Evolutionary conservation across 2,329 filamentous ascomycete species (phyloP).

Genomic region (Neonectria hederae): DNA sequence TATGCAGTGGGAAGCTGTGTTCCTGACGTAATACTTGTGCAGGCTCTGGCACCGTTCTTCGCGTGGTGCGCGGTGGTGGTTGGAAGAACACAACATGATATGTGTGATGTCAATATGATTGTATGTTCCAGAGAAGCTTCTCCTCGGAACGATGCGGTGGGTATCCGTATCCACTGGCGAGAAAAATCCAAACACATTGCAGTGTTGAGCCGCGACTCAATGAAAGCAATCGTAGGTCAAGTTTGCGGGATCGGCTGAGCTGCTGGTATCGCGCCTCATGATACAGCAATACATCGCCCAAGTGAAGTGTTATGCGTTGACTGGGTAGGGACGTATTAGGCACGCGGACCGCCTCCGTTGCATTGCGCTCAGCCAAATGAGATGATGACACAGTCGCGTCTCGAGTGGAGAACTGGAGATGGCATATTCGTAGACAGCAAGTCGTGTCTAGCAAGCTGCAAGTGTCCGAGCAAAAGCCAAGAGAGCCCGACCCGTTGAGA

Average conservation of each 20-base stretch:
- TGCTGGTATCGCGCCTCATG: neutral
- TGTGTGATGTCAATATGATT: slow-evolving; percentile 10
- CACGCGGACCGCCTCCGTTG: slow-evolving; percentile 20
- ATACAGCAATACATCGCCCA: neutral
- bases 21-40: slow-evolving; percentile 29
- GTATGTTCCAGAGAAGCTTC: slow-evolving; percentile 8
- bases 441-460: slow-evolving; percentile 10
- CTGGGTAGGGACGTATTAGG: neutral
- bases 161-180: slow-evolving; percentile 7
- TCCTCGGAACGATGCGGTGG: slow-evolving; percentile 14
- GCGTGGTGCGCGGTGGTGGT: slow-evolving; percentile 9
- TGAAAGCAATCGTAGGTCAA: neutral
- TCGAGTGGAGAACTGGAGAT: slow-evolving; percentile 9
- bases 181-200: slow-evolving; percentile 2
- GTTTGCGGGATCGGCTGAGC: neutral
- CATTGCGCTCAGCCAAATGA: slow-evolving; percentile 17
- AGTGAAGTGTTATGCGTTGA: neutral
- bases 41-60: slow-evolving; percentile 8
- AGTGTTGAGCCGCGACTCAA: neutral
- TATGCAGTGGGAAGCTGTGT: slow-evolving; percentile 26
- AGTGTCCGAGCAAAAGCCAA: slow-evolving; percentile 13
- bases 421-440: neutral
- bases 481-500: slow-evolving; percentile 13
- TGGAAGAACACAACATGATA: slow-evolving; percentile 4
- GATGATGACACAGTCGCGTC: slow-evolving; percentile 18